Conservation (phyloP, 1,284 basidiomycete genomes). For the Trametes sp. region DNA sequence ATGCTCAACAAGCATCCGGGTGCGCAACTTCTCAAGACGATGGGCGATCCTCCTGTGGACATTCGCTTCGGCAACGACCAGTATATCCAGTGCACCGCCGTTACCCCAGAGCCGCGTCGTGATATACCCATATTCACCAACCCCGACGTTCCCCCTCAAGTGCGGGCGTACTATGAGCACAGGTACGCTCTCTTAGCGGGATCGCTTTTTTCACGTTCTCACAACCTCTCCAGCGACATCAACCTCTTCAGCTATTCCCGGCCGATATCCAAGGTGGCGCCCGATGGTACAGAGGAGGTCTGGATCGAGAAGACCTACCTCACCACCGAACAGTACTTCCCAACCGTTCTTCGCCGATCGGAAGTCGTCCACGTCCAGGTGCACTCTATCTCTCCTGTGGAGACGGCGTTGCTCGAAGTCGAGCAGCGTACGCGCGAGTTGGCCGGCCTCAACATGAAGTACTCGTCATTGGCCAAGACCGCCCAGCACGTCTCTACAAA, state of each 20-base stretch:
- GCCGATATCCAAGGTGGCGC: constrained; percentile 66
- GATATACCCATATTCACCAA: constrained; percentile 84
- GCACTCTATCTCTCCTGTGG: constrained; percentile 87
- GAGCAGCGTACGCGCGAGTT: constrained; percentile 82
- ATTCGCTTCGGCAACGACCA: constrained; percentile 84
- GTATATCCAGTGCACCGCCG: constrained; percentile 89
- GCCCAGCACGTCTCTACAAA: constrained; percentile 80
- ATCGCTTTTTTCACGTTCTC: constrained; percentile 21
- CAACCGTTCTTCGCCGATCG: constrained; percentile 90
- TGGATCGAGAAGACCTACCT: constrained; percentile 93
- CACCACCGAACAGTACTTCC: constrained; percentile 90
- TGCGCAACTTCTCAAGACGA: constrained; percentile 80
- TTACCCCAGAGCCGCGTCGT: constrained; percentile 87
- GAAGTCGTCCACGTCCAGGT: constrained; percentile 84
- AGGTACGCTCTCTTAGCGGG: constrained; percentile 52
- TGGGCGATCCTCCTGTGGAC: constrained; percentile 82
- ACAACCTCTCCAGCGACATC: constrained; percentile 62
- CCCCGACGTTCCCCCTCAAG: constrained; percentile 81
- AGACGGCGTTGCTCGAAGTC: constrained; percentile 85
- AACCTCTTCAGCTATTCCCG: constrained; percentile 84
- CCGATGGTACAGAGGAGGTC: constrained; percentile 72
- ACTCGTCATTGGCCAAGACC: constrained; percentile 81
- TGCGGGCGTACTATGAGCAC: constrained; percentile 89
- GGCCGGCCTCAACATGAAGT: constrained; percentile 72
- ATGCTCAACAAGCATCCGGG: constrained; percentile 94